Evolutionary conservation across 2,329 filamentous ascomycete genomes (phyloP).

Genomic region (Ophiostoma novo-ulmi): DNA sequence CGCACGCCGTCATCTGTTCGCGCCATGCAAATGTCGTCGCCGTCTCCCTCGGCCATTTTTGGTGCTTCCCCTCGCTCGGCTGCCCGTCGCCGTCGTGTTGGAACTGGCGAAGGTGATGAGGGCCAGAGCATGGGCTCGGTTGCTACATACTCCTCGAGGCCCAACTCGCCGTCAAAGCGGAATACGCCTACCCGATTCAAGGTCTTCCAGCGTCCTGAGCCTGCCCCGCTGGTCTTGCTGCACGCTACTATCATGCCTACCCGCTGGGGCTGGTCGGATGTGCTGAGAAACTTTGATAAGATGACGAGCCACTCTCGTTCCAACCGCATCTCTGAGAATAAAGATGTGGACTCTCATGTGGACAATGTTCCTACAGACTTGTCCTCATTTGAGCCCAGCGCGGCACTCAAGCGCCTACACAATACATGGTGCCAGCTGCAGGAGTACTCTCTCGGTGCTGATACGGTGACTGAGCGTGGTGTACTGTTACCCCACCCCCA

Average conservation of each 20-base stretch:
- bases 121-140: slow-evolving; percentile 19
- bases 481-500: slow-evolving; percentile 72
- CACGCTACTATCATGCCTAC: slow-evolving; percentile 73
- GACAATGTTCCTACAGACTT: neutral
- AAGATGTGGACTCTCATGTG: neutral
- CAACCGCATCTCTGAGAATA: neutral
- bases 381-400: slow-evolving; percentile 36
- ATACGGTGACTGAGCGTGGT: slow-evolving; percentile 68
- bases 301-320: slow-evolving; percentile 27
- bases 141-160: slow-evolving; percentile 15
- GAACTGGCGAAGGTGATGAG: slow-evolving; percentile 15
- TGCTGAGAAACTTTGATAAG: slow-evolving; percentile 43
- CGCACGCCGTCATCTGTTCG: slow-evolving; percentile 64
- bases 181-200: slow-evolving; percentile 55
- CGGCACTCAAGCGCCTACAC: slow-evolving; percentile 47
- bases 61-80: slow-evolving; percentile 49
- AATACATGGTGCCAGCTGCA: slow-evolving; percentile 63
- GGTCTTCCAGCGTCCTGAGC: slow-evolving; percentile 39
- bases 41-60: slow-evolving; percentile 48
- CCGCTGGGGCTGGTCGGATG: slow-evolving; percentile 57
- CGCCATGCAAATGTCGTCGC: slow-evolving; percentile 67
- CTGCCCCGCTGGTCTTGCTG: slow-evolving; percentile 67
- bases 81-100: slow-evolving; percentile 37
- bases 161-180: slow-evolving; percentile 47
- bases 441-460: slow-evolving; percentile 56